Evolutionary conservation across 2,329 filamentous ascomycete genomes (phyloP).

Genomic region (Massarina eburnea): DNA sequence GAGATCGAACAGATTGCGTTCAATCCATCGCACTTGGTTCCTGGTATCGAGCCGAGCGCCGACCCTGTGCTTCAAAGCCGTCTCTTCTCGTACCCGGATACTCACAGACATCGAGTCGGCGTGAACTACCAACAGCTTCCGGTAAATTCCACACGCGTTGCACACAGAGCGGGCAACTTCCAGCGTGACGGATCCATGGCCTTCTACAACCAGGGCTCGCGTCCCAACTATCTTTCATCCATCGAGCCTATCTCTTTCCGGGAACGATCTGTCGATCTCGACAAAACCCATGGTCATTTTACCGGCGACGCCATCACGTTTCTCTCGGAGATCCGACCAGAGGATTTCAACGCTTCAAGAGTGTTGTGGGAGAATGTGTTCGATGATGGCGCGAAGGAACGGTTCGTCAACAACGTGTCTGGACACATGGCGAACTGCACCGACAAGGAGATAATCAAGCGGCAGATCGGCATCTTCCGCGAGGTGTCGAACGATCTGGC

Average conservation of each 20-base stretch:
- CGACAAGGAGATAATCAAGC: constrained; percentile 62
- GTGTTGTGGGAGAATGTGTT: constrained; percentile 64
- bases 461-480: constrained; percentile 66
- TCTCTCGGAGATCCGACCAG: constrained; percentile 54
- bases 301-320: constrained; percentile 52
- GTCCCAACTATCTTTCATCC: constrained; percentile 59
- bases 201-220: constrained; percentile 64
- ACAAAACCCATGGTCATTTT: constrained; percentile 56
- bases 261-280: constrained; percentile 49
- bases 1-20: constrained; percentile 73
- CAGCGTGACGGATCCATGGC: constrained; percentile 74
- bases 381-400: constrained; percentile 58
- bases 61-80: constrained; percentile 71
- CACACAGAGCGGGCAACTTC: constrained; percentile 63
- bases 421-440: constrained; percentile 63
- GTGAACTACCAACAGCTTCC: constrained; percentile 63
- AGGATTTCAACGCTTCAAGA: constrained; percentile 60
- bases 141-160: constrained; percentile 56
- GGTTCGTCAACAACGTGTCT: constrained; percentile 62
- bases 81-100: constrained; percentile 71
- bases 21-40: constrained; percentile 66
- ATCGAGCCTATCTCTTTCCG: constrained; percentile 55
- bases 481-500: constrained; percentile 64
- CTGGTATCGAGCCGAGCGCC: constrained; percentile 68
- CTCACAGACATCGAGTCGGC: constrained; percentile 60